Percentiles rank a stretch among this genome's conserved stretches.
Conservation (phyloP, 2,329 filamentous ascomycete species). For the Pseudogymnoascus sp. region DNA sequence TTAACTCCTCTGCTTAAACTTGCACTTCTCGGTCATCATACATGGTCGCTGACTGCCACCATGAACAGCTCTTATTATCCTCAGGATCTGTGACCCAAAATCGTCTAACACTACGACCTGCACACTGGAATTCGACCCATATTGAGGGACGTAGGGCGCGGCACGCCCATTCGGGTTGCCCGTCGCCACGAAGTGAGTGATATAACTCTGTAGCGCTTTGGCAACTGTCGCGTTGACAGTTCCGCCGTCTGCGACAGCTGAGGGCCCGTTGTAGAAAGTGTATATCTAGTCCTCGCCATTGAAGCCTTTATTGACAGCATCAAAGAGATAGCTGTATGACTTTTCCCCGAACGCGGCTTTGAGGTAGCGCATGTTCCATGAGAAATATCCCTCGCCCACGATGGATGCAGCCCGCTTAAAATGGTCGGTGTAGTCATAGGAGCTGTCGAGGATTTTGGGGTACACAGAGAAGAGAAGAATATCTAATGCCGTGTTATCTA, state of each 20-base stretch:
- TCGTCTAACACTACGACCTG: neutral
- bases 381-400: constrained; percentile 36
- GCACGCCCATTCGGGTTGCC: constrained; percentile 25
- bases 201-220: constrained; percentile 29
- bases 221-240: constrained; percentile 28
- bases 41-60: neutral
- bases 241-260: neutral
- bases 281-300: constrained; percentile 45
- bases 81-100: neutral
- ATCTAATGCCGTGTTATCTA: constrained; percentile 24
- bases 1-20: neutral
- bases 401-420: constrained; percentile 35
- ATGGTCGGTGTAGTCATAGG: constrained; percentile 35
- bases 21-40: neutral
- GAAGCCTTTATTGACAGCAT: constrained; percentile 39
- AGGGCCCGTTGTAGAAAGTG: constrained; percentile 39
- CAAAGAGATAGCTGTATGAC: constrained; percentile 44
- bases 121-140: constrained; percentile 14
- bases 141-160: constrained; percentile 19
- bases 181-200: constrained; percentile 27
- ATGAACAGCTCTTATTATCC: neutral
- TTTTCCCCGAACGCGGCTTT: constrained; percentile 36
- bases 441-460: constrained; percentile 38
- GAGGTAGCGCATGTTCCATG: constrained; percentile 45
- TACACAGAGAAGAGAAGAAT: constrained; percentile 32